Conservation (phyloP, 2,329 filamentous ascomycete genomes). For the Emydomyces testavorans region DNA sequence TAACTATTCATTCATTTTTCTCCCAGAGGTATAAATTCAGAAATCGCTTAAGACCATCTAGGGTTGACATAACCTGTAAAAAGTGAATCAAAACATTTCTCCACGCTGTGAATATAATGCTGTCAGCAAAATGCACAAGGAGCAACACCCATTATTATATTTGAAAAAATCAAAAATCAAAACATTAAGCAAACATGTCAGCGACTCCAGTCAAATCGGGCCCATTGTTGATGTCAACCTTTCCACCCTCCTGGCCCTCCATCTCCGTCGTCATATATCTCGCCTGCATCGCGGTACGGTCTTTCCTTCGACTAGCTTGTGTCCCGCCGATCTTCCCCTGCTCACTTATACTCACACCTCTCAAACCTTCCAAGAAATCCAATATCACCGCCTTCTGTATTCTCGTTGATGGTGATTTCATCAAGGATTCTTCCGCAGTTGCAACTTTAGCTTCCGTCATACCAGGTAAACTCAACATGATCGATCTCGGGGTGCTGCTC, state of each 20-base stretch:
- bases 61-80: too few species aligned
- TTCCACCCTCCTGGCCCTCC: conserved; percentile 31
- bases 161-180: background rate
- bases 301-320: conserved; percentile 33
- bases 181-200: conserved; percentile 40
- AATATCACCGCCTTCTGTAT: conserved; percentile 72
- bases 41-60: too few species aligned
- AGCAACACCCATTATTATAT: background rate
- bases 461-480: conserved; percentile 70
- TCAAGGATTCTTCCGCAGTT: conserved; percentile 49
- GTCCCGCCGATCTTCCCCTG: conserved; percentile 63
- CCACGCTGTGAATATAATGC: background rate
- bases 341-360: conserved; percentile 86
- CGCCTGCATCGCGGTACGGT: conserved; percentile 33
- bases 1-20: too few species aligned
- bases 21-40: too few species aligned
- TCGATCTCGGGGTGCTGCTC: conserved; percentile 58
- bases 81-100: background rate
- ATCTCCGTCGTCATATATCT: conserved; percentile 37
- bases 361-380: conserved; percentile 71
- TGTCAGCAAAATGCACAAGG: background rate
- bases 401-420: conserved; percentile 47
- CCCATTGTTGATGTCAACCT: conserved; percentile 36
- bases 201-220: conserved; percentile 43
- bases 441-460: conserved; percentile 59